Percentiles rank a stretch among this genome's conserved stretches.
Conservation (phyloP, 768 basidiomycete species). For the Naganishia friedmannii region DNA sequence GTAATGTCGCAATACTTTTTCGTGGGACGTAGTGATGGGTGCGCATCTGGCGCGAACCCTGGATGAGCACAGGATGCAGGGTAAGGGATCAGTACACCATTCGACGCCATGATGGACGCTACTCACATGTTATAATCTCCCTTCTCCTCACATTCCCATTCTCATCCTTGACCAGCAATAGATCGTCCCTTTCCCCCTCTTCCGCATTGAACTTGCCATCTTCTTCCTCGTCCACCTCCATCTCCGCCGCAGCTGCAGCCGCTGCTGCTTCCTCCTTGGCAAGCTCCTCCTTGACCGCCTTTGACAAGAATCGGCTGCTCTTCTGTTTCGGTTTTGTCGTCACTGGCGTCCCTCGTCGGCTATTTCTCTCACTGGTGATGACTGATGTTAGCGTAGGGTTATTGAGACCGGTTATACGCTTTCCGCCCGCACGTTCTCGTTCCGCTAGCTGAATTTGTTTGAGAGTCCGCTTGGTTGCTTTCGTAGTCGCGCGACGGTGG, state of each 20-base stretch:
- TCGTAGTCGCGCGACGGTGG: conserved; percentile 32
- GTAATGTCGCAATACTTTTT: conserved; percentile 57
- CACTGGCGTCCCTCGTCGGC: conserved; percentile 22
- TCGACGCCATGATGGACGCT: neutral
- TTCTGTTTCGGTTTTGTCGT: conserved; percentile 14
- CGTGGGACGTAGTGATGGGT: conserved; percentile 51
- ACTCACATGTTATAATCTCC: conserved; percentile 50
- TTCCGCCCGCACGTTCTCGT: conserved; percentile 27
- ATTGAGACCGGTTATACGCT: conserved; percentile 14
- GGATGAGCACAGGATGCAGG: neutral
- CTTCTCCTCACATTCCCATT: conserved; percentile 29
- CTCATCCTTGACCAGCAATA: conserved; percentile 12
- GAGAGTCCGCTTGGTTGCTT: conserved; percentile 41
- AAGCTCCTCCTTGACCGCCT: conserved; percentile 32
- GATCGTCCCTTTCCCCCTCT: conserved; percentile 29
- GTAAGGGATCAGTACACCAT: neutral
- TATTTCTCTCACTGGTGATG: conserved; percentile 16
- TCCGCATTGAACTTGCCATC: conserved; percentile 25
- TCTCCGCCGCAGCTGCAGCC: conserved; percentile 19
- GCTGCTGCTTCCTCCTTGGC: conserved; percentile 22
- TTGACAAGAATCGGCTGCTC: conserved; percentile 26
- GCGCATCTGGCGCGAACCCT: conserved; percentile 51
- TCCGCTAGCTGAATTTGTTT: conserved; percentile 48
- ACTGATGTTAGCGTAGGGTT: conserved; percentile 18
- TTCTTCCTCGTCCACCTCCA: conserved; percentile 31